Base-by-base conservation (phyloP, 1,284 basidiomycete genomes). In the Puccinia polysora region DNA sequence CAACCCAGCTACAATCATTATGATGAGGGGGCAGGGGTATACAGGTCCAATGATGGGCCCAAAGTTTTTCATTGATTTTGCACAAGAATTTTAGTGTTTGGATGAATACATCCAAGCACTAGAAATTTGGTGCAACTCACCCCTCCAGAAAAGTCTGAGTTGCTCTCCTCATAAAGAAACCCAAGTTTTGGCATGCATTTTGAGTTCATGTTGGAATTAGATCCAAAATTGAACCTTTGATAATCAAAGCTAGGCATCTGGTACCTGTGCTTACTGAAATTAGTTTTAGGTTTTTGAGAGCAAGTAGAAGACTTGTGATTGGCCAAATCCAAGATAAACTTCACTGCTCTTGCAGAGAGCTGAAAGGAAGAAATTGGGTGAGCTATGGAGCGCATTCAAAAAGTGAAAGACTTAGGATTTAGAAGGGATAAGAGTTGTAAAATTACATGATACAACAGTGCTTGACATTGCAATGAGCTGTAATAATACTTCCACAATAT, bases 401-500 rank as follows among this genome's bases (percentile, higher is more conserved):
- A 47, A 58, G 18, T 1, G 47, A 20, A 23, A 49, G 12, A 47
- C 52, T n/a, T n/a, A n/a, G n/a, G n/a, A n/a, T n/a, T n/a, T n/a
- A n/a, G n/a, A n/a, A n/a, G n/a, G n/a, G n/a, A n/a, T n/a, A n/a
- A n/a, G n/a, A n/a, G n/a, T n/a, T n/a, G n/a, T n/a, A 12, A 8
- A 50, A 60, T 15, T 20, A 73, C 90, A 77, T 91, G 89, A 79
- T 94, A 97, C 78, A 92, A 88, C 69, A 90, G 86, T 3, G 89
- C 89, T 68, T 81, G 80, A 75, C 88, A 85, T 62, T 87, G 84
- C 56, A 86, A 84, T 56, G 88, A 90, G 77, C 89, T 89, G 78
- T 90, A 89, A 79, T 92, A 93, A 81, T 97, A 97, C 79, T 90
- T 89, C 81, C 90, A 85, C 78, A 95, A 83, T 73, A 95, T 86